Evolutionary conservation across 345 rosid species (phyloP), one percentile per base, ranked within the genome.

Genomic region (Eutrema heterophyllum): DNA sequence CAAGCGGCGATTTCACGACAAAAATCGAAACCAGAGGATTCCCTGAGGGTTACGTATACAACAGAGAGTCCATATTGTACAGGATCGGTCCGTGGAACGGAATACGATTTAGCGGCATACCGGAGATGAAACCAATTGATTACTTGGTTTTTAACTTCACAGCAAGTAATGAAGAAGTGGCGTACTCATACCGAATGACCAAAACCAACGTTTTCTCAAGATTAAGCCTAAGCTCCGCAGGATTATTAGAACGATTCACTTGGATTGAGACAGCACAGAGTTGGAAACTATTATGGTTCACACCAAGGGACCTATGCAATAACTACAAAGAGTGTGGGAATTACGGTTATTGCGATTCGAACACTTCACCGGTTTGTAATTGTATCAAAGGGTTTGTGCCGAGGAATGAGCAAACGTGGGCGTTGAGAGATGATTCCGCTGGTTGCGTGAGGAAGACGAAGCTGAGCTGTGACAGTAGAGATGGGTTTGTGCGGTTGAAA

Each of bases 261-360:
- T n/a, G n/a, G n/a, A n/a, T n/a, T n/a, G n/a, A n/a, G n/a, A n/a
- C n/a, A n/a, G 54, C 8, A 1, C 38, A 83, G 8, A 24, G 26
- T 3, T 89, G 93, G 97, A 81, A 65, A 45, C 4, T 51, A 12
- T 87, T 87, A 56, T 91, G 97, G 97, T 83, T 76, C n/a, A 86
- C 89, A 5, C 92, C 86, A 0, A 86, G 89, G 39, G 97, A 89
- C 69, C 90, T 84, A 63, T 91, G 97, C 50, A 91, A 91, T 82
- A 0, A 56, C 2, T 87, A 81, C 72, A 4, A 59, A 0, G 84
- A 70, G 73, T 91, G 97, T 53, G 95, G 97, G 9, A 76, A 84
- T 0, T 87, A 65, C 44, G 93, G 93, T 1, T 51, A 87, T 0
- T 89, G 97, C 5, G 91, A 89, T 60, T 46, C 76, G 4, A 79